Base-by-base conservation (phyloP, 2,329 filamentous ascomycete genomes). In the Aspergillus fumigatus region DNA sequence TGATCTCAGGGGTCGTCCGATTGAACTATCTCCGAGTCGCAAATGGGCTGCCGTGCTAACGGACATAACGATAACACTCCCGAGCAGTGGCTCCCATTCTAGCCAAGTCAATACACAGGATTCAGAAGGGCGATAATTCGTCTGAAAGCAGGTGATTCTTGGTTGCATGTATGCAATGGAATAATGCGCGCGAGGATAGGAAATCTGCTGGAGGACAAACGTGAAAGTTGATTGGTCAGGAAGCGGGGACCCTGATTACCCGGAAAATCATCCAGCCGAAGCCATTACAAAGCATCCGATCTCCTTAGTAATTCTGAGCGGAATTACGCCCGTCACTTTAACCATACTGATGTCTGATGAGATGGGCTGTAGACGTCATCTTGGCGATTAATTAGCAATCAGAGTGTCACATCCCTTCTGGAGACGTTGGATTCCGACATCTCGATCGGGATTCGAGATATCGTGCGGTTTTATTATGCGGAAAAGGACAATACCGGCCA, bases 1-100 rank as follows among this genome's bases (percentile, higher is more conserved):
- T 48, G 69, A 71, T 59, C 62, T 67, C 27, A 60, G 55, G 52
- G 53, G 57, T 25, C 53, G 57, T 25, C 53, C 52, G 45, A 54
- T 35, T 43, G 38, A 32, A 9, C 14, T 17, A 27, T 5, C 48
- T 48, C 25, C 5, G 25, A 26, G 25, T 26, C 26, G 41, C 25
- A 47, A 25, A 32, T n/a, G 14, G 47, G 51, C 14, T 8, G 48
- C 11, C 29, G 32, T 26, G 43, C 50, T 45, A 21, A 45, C 35
- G 25, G 25, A 27, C 55, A 57, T 57, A 7, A 25, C n/a, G 47
- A 14, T 43, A 26, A 21, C 48, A 57, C 41, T 48, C 29, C 49
- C 52, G 29, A 53, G 4, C 38, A 27, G 35, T 25, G 26, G 5
- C 14, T 38, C 32, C 32, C 32, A 35, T 35, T 14, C 11, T 35